Conservation (phyloP, 176 grass and related monocot genomes). For the Areca catechu region DNA sequence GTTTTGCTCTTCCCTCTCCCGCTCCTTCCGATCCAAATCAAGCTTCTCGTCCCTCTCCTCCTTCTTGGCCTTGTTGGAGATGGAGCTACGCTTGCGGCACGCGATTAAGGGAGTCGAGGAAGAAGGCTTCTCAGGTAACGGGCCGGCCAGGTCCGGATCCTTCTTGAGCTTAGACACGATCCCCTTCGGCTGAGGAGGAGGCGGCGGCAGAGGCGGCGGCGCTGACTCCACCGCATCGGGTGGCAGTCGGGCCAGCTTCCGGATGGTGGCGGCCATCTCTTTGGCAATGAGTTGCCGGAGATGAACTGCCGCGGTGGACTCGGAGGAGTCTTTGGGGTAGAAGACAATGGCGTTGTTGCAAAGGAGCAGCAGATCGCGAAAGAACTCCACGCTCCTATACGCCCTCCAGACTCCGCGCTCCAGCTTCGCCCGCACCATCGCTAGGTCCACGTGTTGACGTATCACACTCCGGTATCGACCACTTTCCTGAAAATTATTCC, state of each 20-base stretch:
- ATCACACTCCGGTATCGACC: constrained; percentile 41
- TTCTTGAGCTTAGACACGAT: constrained; percentile 25
- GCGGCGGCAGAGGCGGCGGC: neutral
- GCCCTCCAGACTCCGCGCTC: constrained; percentile 1
- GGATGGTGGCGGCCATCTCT: constrained; percentile 20
- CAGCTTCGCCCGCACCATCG: constrained; percentile 45
- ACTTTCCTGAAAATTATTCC: constrained; percentile 25
- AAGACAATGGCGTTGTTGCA: constrained; percentile 65
- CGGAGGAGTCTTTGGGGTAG: constrained; percentile 51
- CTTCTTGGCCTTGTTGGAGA: constrained; percentile 30
- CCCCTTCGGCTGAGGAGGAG: constrained; percentile 8
- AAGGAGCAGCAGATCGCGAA: constrained; percentile 68
- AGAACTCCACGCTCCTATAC: constrained; percentile 52
- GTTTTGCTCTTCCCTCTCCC: constrained; percentile 12
- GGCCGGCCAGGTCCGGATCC: constrained; percentile 37
- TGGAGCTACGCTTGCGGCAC: constrained; percentile 74
- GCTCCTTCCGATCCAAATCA: constrained; percentile 26
- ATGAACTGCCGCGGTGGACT: constrained; percentile 40
- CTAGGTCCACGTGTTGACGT: constrained; percentile 68
- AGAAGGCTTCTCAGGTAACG: constrained; percentile 45
- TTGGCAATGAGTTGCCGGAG: constrained; percentile 33
- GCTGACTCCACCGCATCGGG: no score
- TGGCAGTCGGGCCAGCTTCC: constrained; percentile 7
- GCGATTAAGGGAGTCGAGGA: constrained; percentile 33
- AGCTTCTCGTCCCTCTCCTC: constrained; percentile 11